Conservation (phyloP, 164 flowering plant genomes). For the Dillenia turbinata region DNA sequence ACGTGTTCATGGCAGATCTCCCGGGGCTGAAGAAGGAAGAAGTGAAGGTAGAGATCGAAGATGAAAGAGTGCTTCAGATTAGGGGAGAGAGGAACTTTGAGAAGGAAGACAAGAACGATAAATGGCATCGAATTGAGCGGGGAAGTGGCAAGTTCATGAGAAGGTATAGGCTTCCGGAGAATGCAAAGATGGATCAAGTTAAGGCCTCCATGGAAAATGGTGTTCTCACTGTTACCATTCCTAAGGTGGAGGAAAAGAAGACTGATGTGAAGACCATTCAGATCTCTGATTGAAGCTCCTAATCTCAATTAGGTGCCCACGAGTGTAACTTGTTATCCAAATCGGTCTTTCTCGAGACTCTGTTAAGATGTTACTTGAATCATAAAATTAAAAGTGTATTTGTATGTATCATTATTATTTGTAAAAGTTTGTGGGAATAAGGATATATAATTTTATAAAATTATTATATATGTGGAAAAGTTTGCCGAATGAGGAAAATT, state of each 20-base stretch:
- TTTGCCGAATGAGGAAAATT: conserved; percentile 7
- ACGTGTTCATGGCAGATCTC: not conserved
- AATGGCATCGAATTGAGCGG: not conserved
- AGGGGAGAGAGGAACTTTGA: conserved; percentile 1
- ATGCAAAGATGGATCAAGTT: not conserved
- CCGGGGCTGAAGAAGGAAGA: conserved; percentile 3
- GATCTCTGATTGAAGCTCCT: conserved; percentile 6
- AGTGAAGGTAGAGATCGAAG: not conserved
- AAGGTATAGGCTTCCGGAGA: not conserved
- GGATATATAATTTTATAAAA: no score
- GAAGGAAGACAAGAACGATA: not conserved
- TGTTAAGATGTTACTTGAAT: no score
- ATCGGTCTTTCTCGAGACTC: no score
- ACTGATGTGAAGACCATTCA: conserved; percentile 5
- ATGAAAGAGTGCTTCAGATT: not conserved
- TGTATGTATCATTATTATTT: no score
- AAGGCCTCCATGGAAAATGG: not conserved
- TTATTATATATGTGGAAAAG: no score
- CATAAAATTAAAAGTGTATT: no score
- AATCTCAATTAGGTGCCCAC: no score
- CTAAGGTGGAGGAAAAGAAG: conserved; percentile 4
- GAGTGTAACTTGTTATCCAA: no score
- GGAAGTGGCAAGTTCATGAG: not conserved
- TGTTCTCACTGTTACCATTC: not conserved
- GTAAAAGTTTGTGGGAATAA: no score